Evolutionary conservation across 1,284 basidiomycete species (phyloP).

Genomic region (Phellinidium pouzarii): DNA sequence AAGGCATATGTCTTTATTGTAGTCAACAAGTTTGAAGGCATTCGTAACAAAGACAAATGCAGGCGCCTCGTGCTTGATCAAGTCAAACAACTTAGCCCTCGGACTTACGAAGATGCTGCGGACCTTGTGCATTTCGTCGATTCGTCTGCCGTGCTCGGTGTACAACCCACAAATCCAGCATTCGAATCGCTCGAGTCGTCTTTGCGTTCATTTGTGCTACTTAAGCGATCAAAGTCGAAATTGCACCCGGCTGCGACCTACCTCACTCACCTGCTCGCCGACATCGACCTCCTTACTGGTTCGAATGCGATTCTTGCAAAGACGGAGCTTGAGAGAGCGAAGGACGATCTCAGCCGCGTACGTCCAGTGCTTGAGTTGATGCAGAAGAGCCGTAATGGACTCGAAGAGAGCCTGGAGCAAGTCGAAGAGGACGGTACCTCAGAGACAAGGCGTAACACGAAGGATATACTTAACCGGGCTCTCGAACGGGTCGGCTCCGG

Average conservation of each 20-base stretch:
- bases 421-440: conserved; percentile 77
- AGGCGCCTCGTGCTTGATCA: conserved; percentile 87
- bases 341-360: conserved; percentile 60
- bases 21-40: conserved; percentile 97
- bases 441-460: conserved; percentile 48
- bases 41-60: conserved; percentile 94
- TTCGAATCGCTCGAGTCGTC: conserved; percentile 91
- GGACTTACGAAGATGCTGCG: conserved; percentile 85
- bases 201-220: conserved; percentile 90
- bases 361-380: conserved; percentile 87
- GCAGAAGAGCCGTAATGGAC: conserved; percentile 61
- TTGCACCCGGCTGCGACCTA: conserved; percentile 94
- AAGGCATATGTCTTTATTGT: conserved; percentile 99
- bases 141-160: conserved; percentile 64
- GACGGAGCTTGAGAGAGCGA: conserved; percentile 72
- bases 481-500: conserved; percentile 77
- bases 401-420: conserved; percentile 75
- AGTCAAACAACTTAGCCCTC: conserved; percentile 87
- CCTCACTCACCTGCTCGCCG: conserved; percentile 81
- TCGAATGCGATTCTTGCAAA: conserved; percentile 86
- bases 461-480: conserved; percentile 59
- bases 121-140: conserved; percentile 99
- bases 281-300: conserved; percentile 82
- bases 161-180: conserved; percentile 56
- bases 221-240: conserved; percentile 94